Evolutionary conservation across 306 rosid species (phyloP), one percentile per base, ranked within the genome.

Genomic region (Medicago truncatula): DNA sequence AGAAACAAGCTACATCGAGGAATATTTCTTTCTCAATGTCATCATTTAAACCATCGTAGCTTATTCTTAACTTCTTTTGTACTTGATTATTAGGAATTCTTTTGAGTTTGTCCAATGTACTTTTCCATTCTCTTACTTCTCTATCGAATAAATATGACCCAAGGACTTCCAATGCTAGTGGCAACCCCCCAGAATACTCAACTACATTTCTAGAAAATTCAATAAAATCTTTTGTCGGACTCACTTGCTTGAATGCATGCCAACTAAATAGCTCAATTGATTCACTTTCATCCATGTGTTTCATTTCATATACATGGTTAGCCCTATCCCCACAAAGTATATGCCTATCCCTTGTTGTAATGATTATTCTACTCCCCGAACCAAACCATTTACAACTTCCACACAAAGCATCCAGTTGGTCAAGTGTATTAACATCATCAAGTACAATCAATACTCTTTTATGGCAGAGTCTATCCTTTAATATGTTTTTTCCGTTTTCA

Each of bases 61-160:
- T 50, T 50, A 50, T 50, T 50, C n/a, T 50, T n/a, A 50, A 7
- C 57, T 50, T 50, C 10, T 50, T 50, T 2, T 50, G 57, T 0
- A 50, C 57, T 50, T 50, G 3, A n/a, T n/a, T 4, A n/a, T 50
- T 50, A 0, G 57, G 57, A 15, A 50, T n/a, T 50, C 1, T 50
- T 0, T n/a, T n/a, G 21, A 50, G 57, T 50, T 50, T 50, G 0
- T 7, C 57, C 4, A 50, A 2, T 2, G n/a, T 4, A 50, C 57
- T 2, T 0, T 0, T n/a, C 57, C 57, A 50, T 0, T n/a, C 21
- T 6, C 0, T 1, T n/a, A 7, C 1, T 1, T 1, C 0, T 1
- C 57, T 50, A 6, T 2, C 21, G n/a, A 6, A n/a, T 21, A 50
- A 7, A 50, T 50, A 7, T 1, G 20, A n/a, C 0, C 57, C 57